Conservation (phyloP, 805 yeast species). For the Huiozyma naganishii region DNA sequence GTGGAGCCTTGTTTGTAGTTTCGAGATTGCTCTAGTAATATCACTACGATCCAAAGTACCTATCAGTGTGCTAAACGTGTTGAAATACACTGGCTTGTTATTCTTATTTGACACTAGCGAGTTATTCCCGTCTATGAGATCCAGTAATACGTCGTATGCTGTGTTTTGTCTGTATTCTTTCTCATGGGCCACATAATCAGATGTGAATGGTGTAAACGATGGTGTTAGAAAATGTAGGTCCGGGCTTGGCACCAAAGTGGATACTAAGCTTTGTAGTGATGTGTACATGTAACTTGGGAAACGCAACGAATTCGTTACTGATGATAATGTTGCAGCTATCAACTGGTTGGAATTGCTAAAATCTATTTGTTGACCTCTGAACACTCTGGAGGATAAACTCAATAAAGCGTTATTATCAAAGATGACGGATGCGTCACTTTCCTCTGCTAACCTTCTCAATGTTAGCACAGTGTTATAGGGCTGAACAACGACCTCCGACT, state of each 20-base stretch:
- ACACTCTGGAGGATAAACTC: conserved; percentile 54
- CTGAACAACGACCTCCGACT: conserved; percentile 94
- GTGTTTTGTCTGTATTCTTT: conserved; percentile 52
- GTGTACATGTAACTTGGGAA: conserved; percentile 89
- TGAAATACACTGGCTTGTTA: conserved; percentile 44
- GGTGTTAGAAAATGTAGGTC: conserved; percentile 66
- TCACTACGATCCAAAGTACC: conserved; percentile 60
- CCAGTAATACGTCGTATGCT: conserved; percentile 77
- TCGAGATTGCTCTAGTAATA: conserved; percentile 52
- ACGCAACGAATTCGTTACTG: conserved; percentile 76
- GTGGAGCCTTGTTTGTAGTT: conserved; percentile 53
- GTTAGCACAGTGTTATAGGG: conserved; percentile 88
- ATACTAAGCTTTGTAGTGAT: conserved; percentile 68
- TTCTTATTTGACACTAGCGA: conserved; percentile 49
- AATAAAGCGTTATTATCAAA: conserved; percentile 83
- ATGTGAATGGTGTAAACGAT: conserved; percentile 66
- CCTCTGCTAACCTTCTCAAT: conserved; percentile 67
- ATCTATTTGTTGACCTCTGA: conserved; percentile 49
- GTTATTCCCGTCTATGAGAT: conserved; percentile 66
- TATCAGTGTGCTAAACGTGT: conserved; percentile 59
- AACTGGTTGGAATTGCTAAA: conserved; percentile 75
- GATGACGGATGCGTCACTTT: conserved; percentile 79
- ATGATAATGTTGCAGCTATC: conserved; percentile 74
- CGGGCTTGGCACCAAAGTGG: conserved; percentile 80
- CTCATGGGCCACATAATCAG: conserved; percentile 52